Evolutionary conservation across 1,284 basidiomycete genomes (phyloP).

Genomic region (Porogramme epimiltina): DNA sequence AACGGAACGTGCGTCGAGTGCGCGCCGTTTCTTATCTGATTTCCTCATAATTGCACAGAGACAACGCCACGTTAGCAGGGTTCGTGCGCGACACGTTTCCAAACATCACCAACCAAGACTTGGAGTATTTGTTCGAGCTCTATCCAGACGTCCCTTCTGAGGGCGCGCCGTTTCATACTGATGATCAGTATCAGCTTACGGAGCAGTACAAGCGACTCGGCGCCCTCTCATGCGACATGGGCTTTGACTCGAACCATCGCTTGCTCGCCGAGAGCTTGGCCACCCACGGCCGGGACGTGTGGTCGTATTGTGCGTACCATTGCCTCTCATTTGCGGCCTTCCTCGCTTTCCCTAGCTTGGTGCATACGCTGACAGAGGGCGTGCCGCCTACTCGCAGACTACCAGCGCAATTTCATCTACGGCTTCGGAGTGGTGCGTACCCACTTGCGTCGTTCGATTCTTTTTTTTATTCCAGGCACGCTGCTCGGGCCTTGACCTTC

Average conservation of each 20-base stretch:
- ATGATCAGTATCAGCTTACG: constrained; percentile 47
- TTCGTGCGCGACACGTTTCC: neutral
- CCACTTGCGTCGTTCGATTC: too few relatives aligned
- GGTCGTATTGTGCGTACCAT: constrained; percentile 44
- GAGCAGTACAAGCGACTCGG: constrained; percentile 43
- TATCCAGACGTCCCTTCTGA: constrained; percentile 50
- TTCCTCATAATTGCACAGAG: neutral
- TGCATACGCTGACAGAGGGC: too few relatives aligned
- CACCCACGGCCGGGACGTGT: constrained; percentile 32
- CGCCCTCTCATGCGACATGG: constrained; percentile 32
- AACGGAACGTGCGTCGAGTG: constrained; percentile 19
- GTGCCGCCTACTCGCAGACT: neutral
- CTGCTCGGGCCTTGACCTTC: too few relatives aligned
- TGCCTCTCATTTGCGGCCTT: neutral
- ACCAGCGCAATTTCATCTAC: neutral
- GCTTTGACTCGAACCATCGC: constrained; percentile 47
- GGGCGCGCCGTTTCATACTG: constrained; percentile 51
- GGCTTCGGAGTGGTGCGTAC: constrained; percentile 40
- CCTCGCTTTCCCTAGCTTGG: too few relatives aligned
- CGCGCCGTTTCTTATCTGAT: too few relatives aligned
- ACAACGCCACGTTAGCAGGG: neutral
- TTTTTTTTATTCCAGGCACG: too few relatives aligned
- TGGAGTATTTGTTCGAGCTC: constrained; percentile 35
- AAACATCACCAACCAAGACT: neutral
- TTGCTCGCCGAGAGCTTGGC: constrained; percentile 31